phyloP scores from a whole-genome alignment of 192 early-diverging fungal genomes.

The Linnemannia elongata region DNA sequence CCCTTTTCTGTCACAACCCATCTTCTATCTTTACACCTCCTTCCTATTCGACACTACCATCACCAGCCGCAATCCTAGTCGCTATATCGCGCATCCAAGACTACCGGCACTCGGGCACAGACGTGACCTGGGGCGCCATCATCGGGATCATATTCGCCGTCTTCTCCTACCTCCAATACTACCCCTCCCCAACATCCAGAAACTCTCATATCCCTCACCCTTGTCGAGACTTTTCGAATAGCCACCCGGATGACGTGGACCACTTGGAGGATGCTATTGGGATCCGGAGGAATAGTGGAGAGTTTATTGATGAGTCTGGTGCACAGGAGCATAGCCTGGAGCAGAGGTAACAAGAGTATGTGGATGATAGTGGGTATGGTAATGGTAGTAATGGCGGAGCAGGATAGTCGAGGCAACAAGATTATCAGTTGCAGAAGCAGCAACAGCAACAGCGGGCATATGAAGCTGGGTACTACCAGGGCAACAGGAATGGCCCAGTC shows the following conservation, averaged over 20 bases:
- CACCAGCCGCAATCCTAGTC: constrained; percentile 61
- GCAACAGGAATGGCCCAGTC: not conserved
- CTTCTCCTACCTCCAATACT: constrained; percentile 80
- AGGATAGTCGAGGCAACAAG: not conserved
- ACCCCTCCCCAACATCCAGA: constrained; percentile 56
- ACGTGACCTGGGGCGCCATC: constrained; percentile 71
- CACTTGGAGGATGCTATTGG: constrained; percentile 20
- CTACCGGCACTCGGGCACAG: constrained; percentile 76
- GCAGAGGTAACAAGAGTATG: not conserved
- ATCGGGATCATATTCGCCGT: constrained; percentile 74
- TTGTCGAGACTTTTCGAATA: not conserved
- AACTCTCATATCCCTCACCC: constrained; percentile 24
- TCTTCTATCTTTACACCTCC: no score
- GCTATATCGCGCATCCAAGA: constrained; percentile 73
- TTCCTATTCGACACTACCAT: no score
- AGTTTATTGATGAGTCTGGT: constrained; percentile 9
- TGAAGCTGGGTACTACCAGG: not conserved
- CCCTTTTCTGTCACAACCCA: not conserved
- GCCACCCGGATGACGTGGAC: not conserved
- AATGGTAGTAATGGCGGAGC: not conserved
- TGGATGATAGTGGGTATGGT: not conserved
- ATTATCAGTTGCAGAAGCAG: not conserved
- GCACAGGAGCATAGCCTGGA: not conserved
- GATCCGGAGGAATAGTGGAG: constrained; percentile 10
- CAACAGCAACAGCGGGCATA: not conserved